Evolutionary conservation across 306 rosid species (phyloP), one percentile per base, ranked within the genome.

Genomic region (Herpetospermum pedunculosum): DNA sequence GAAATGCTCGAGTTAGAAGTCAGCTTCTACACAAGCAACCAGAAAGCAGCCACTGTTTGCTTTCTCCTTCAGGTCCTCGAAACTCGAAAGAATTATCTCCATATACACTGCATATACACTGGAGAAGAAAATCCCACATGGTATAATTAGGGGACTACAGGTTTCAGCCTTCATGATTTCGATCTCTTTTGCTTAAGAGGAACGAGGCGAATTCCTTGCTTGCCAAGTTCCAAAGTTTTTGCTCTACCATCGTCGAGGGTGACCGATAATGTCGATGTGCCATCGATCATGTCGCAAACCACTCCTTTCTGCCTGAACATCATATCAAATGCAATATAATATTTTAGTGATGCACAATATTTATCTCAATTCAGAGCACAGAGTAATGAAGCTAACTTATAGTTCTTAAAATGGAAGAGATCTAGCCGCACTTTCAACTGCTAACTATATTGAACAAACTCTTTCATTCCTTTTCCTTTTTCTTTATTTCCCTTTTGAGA

Each of bases 171-270:
- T 77, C 86, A 84, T 59, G 89, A 83, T 86, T 84, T 83, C 28
- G 87, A 84, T 75, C 96, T 85, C 87, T 91, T 95, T 82, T 83
- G 87, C 83, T 90, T 84, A 77, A 90, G 92, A 44, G 92, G 87
- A 76, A 90, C 89, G 35, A 93, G 89, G 21, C 96, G 96, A 57
- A 85, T 83, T n/a, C 96, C 98, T 85, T 88, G 96, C 75, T 90
- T 87, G 54, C 89, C 87, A 59, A 95, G 96, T 71, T 95, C 96
- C 77, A 88, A 63, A 52, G 75, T 76, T 79, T 83, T 87, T 74
- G 85, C 84, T 68, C 82, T 82, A 70, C 92, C 90, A 6, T 95
- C 96, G 35, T 91, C 99, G 9, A 88, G 78, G 72, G 90, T 86
- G 53, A 91, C 96, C n/a, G 89, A 73, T 59, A 91, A 57, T 34